Evolutionary conservation across 257 asterid genomes (phyloP).

Genomic region (Nicotiana noctiflora): DNA sequence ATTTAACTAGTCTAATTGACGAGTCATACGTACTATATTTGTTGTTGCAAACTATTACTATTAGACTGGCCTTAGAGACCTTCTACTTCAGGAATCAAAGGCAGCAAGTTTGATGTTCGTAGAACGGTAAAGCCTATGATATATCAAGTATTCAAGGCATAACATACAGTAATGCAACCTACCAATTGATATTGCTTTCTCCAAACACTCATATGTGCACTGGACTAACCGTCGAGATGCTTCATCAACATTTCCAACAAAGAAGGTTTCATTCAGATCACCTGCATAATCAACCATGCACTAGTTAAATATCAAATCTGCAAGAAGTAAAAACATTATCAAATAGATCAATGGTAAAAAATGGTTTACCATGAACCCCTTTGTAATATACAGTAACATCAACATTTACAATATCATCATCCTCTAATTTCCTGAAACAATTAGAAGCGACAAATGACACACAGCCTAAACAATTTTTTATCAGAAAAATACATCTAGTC

Average conservation of each 20-base stretch:
- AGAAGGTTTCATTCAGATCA: constrained; percentile 90
- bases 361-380: constrained; percentile 76
- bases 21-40: background rate
- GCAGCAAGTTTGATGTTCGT: background rate
- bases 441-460: background rate
- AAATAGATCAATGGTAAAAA: background rate
- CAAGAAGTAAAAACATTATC: background rate
- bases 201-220: constrained; percentile 91
- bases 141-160: background rate
- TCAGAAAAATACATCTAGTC: background rate
- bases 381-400: constrained; percentile 81
- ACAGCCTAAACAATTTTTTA: background rate
- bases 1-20: background rate
- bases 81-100: background rate
- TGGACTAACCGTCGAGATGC: constrained; percentile 72
- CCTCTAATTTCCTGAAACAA: constrained; percentile 81
- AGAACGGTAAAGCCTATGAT: background rate
- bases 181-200: constrained; percentile 89
- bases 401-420: constrained; percentile 93
- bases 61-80: background rate
- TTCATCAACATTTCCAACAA: constrained; percentile 94
- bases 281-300: constrained; percentile 39
- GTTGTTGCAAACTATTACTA: background rate
- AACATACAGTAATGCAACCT: constrained; percentile 20
- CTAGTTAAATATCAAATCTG: constrained; percentile 7